Evolutionary conservation across 192 early-diverging fungal species (phyloP), one percentile per base, ranked within the genome.

Genomic region (Dispira parvispora): DNA sequence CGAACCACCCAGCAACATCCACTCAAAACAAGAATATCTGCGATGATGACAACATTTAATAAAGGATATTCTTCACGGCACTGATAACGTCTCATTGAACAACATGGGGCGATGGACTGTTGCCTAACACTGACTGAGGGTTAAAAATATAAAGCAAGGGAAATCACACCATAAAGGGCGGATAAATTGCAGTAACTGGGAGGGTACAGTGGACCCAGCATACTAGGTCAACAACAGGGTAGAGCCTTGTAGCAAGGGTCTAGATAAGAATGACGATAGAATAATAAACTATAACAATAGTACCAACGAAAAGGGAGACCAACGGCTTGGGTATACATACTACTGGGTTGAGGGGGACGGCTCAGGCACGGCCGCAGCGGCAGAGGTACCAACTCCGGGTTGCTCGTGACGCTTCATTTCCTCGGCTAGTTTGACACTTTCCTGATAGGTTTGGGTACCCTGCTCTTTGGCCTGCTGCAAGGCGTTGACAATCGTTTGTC

Each of bases 331-430:
- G 16, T n/a, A 2, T 38, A 27, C 11, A 12, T 11, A 18, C 9
- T 38, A 57, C 11, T 16, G 27, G 5, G 26, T 26, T 1, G 55
- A 38, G 55, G 18, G 3, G 27, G 55, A 18, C 55, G n/a, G n/a
- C 8, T 38, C 26, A 10, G 55, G 4, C 11, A 38, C 11, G 10
- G 5, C 55, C 25, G 23, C 26, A 28, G 26, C 8, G 10, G 28
- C 21, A 10, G 10, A 26, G 26, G 55, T 26, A 38, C 27, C 23
- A 13, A 10, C 26, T 25, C 27, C 55, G 38, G 27, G 55, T 18
- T 32, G 55, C 26, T 52, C n/a, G 23, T 55, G 55, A 8, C 27
- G 55, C 55, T 57, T 57, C 10, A 18, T n/a, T 38, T 57, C 55
- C 26, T 57, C 55, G 55, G 55, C 55, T 10, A 57, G 55, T 18